Percentiles rank a stretch among this genome's conserved stretches.
These are phyloP conservation scores for Fraxinus baroniana DNA, from an alignment of 305 asterid genomes.

Conservation along the genomic window DNA sequence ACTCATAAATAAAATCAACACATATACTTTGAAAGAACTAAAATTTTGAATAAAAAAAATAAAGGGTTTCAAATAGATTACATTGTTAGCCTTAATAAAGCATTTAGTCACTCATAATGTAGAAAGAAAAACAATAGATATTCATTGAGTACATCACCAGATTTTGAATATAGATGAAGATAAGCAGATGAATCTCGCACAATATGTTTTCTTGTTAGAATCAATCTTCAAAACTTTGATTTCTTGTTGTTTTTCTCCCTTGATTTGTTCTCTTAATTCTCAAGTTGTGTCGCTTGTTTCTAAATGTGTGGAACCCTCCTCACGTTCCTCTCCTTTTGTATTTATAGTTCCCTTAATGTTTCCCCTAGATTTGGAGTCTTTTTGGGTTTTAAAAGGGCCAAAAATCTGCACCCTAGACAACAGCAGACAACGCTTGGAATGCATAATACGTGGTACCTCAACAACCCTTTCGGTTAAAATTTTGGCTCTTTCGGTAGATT, in stretches of 20 bases:
- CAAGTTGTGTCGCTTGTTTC: not conserved
- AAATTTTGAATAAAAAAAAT: not conserved
- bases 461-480: no score
- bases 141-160: not conserved
- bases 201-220: not conserved
- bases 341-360: no score
- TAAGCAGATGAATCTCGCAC: not conserved
- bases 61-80: not conserved
- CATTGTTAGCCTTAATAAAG: not conserved
- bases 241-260: not conserved
- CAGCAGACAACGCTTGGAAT: no score
- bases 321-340: no score
- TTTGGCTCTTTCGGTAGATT: no score
- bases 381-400: no score
- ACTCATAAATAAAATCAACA: no score
- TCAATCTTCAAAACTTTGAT: not conserved
- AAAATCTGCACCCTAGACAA: no score
- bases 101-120: not conserved
- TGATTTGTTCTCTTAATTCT: not conserved
- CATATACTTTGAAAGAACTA: no score
- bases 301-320: no score
- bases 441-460: no score
- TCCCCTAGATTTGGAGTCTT: no score
- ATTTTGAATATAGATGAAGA: not conserved
- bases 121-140: not conserved